Evolutionary conservation across 2,329 filamentous ascomycete genomes (phyloP), one percentile per base, ranked within the genome.

Genomic region (Colletotrichum sp.): DNA sequence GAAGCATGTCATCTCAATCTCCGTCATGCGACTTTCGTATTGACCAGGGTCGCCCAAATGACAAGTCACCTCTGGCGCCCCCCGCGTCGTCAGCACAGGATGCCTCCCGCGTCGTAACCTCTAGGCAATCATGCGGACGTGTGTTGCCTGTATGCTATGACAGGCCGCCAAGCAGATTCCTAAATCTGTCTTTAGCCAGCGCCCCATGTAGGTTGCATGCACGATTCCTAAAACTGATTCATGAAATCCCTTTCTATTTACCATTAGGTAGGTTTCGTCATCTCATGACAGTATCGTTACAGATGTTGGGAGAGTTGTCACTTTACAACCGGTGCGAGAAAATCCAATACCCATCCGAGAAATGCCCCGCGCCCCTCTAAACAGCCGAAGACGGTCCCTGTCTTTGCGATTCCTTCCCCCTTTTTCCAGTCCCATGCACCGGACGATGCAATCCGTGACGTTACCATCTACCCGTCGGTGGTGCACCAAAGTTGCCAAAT

Each of bases 401-500:
- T 30, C 52, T 48, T 36, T 28, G 36, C 36, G 16, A n/a, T 34
- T n/a, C 30, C 21, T 36, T 21, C 34, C 26, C 34, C 16, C 43
- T 18, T 65, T 59, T 61, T 48, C 52, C 32, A 39, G 26, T 9
- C 34, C 13, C 13, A 39, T 16, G 36, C 43, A 26, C 21, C 39
- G 36, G 39, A 28, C n/a, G 10, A 64, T 52, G 36, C 26, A 24
- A n/a, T 52, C 26, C 43, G 15, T 28, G 39, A 24, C 28, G 18
- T 65, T 30, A 77, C 75, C 75, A 77, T 66, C 73, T 72, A 52
- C 69, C 70, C 7, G 77, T 67, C 9, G 77, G 70, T 28, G 74
- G 76, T 24, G 68, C 60, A 5, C 75, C 77, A 64, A 78, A 78
- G 52, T 77, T 78, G 7, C 77, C 77, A 64, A 77, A 78, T 16